A percentile compares a stretch with the other conserved stretches of the same genome.
Evolutionary conservation across 176 grass and related monocot species (phyloP).

Genomic region (Calamus simplicifolius): DNA sequence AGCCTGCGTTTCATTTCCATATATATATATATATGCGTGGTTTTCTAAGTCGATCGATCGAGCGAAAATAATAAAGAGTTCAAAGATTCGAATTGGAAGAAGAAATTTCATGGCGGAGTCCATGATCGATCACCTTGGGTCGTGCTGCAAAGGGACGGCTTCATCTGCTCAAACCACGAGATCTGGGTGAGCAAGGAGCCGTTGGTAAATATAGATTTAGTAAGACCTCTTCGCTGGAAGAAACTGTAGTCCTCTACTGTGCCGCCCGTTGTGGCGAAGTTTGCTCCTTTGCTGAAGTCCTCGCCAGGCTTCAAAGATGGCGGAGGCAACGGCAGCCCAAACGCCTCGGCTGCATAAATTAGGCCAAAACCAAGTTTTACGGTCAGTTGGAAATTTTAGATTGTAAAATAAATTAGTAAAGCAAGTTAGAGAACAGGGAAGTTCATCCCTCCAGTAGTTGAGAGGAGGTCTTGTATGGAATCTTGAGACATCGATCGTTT

Average conservation of each 20-base stretch:
- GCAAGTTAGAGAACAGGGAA: too few relatives aligned
- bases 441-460: too few relatives aligned
- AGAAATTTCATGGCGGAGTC: background rate
- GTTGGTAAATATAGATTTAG: conserved; percentile 52
- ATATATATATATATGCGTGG: too few relatives aligned
- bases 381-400: too few relatives aligned
- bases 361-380: too few relatives aligned
- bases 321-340: conserved; percentile 57
- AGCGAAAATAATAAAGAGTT: too few relatives aligned
- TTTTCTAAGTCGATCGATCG: too few relatives aligned
- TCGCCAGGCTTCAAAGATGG: conserved; percentile 44
- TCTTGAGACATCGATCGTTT: too few relatives aligned
- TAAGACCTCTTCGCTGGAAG: conserved; percentile 50
- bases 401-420: too few relatives aligned
- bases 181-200: conserved; percentile 76
- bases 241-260: conserved; percentile 53
- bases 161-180: conserved; percentile 73
- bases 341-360: conserved; percentile 37
- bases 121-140: conserved; percentile 47
- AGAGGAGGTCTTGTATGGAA: too few relatives aligned
- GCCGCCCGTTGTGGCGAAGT: conserved; percentile 87
- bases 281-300: conserved; percentile 58
- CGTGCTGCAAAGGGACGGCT: conserved; percentile 56
- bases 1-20: conserved; percentile 23
- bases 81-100: background rate